Evolutionary conservation across 805 yeast genomes (phyloP).

Genomic region (Monosporozyma yasuniensis): DNA sequence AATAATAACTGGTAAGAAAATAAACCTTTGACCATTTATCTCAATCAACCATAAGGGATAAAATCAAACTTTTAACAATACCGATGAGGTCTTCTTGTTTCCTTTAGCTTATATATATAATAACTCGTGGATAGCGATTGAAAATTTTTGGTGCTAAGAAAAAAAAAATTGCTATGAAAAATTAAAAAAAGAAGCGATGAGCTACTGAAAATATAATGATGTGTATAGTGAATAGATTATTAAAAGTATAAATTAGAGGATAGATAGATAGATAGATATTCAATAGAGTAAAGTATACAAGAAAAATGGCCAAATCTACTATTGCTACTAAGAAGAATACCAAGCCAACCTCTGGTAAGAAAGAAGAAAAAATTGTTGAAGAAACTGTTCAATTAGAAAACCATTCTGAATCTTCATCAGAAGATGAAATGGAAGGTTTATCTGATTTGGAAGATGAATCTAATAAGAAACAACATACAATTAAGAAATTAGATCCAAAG

Average conservation of each 20-base stretch:
- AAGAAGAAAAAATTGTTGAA: conserved; percentile 17
- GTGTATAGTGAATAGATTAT: neutral
- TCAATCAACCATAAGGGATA: neutral
- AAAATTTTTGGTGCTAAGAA: neutral
- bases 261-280: neutral
- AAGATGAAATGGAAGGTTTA: conserved; percentile 15
- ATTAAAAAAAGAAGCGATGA: neutral
- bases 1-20: neutral
- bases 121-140: neutral
- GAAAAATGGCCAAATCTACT: conserved; percentile 7
- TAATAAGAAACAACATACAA: conserved; percentile 22
- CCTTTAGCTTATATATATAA: neutral
- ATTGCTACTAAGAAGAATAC: neutral
- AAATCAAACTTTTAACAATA: neutral
- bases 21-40: neutral
- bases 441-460: conserved; percentile 21
- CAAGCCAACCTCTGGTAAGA: neutral
- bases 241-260: neutral
- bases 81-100: neutral
- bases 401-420: neutral
- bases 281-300: conserved; percentile 5
- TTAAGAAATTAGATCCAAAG: conserved; percentile 25
- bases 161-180: neutral
- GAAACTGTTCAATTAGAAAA: conserved; percentile 18
- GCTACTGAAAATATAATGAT: neutral